Base-by-base conservation (phyloP, 1,284 basidiomycete genomes). In the Psilocybe mexicana region DNA sequence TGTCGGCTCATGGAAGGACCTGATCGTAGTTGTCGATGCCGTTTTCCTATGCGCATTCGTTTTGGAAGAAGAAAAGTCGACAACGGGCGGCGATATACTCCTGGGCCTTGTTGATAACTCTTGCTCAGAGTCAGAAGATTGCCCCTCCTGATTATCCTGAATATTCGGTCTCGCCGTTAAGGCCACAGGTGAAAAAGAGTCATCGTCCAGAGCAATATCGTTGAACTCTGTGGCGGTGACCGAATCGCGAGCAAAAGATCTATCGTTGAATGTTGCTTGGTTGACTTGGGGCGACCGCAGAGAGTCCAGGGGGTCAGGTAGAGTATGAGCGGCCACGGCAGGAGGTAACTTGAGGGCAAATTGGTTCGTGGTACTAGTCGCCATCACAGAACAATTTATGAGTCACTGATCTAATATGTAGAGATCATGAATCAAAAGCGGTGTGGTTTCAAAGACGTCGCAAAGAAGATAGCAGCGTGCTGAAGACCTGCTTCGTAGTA, bases 171-270 rank as follows among this genome's bases (percentile, higher is more conserved):
- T 64, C 48, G 62, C 73, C 74, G 66, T 67, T 55, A 86, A 75
- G 7, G 80, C 71, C 28, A 87, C 79, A 3, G 83, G 82, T 8
- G 85, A 86, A 61, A 86, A 83, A 28, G 73, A 73, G 46, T 85
- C 82, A 56, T 90, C 87, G 64, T 89, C 84, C 40, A 85, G 72
- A 30, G 76, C 73, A 59, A 85, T 80, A 59, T 88, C 85, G 60
- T 83, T 85, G 61, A 84, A 79, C 62, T 85, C 84, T 8, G 84
- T 80, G 44, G 79, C 79, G 7, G 79, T 74, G 30, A 80, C 67
- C 14, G 82, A 85, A 54, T 78, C 76, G 43, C 79, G 67, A 38
- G 59, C 67, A 24, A 67, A 63, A 57, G 63, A 63, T 46, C 61
- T 61, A 53, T 68, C 66, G 55, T 45, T 57, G 52, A 66, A 64